These are phyloP conservation scores for Aspergillus ellipticus DNA, from an alignment of 495 filamentous ascomycete genomes.

Conservation along the genomic window DNA sequence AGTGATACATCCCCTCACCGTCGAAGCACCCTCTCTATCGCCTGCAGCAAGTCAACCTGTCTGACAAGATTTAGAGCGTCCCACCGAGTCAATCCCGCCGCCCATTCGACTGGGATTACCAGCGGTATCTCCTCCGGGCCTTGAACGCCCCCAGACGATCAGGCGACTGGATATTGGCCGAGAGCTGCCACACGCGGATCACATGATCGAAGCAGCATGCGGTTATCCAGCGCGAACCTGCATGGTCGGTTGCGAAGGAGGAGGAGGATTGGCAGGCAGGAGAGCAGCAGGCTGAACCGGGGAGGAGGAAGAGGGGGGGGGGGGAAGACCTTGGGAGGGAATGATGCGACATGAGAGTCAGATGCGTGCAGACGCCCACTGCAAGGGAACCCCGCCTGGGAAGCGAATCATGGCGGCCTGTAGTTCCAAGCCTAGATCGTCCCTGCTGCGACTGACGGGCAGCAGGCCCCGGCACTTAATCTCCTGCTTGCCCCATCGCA, in stretches of 20 bases:
- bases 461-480: constrained; percentile 2
- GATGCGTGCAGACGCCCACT: constrained; percentile 20
- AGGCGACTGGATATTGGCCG: constrained; percentile 19
- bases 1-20: constrained; percentile 22
- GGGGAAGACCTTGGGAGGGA: no score
- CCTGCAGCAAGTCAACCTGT: constrained; percentile 22
- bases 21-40: constrained; percentile 8
- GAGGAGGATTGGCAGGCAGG: constrained; percentile 24
- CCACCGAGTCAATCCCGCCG: constrained; percentile 19
- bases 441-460: constrained; percentile 5
- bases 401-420: constrained; percentile 15
- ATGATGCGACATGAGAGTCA: constrained; percentile 19
- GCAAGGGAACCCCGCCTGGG: constrained; percentile 20
- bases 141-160: constrained; percentile 13
- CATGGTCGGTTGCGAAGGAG: constrained; percentile 20
- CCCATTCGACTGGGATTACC: constrained; percentile 18
- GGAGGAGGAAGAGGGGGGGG: not conserved
- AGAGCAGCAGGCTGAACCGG: constrained; percentile 4
- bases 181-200: constrained; percentile 23
- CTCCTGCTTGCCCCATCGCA: not conserved
- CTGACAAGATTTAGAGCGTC: constrained; percentile 25
- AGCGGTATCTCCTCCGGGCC: constrained; percentile 12
- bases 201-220: constrained; percentile 42
- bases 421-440: constrained; percentile 12
- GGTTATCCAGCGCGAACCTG: constrained; percentile 38